A percentile compares a stretch with the other conserved stretches of the same genome.
Conservation (phyloP, 352 stramenopile species). For the Pythium periplocum region DNA sequence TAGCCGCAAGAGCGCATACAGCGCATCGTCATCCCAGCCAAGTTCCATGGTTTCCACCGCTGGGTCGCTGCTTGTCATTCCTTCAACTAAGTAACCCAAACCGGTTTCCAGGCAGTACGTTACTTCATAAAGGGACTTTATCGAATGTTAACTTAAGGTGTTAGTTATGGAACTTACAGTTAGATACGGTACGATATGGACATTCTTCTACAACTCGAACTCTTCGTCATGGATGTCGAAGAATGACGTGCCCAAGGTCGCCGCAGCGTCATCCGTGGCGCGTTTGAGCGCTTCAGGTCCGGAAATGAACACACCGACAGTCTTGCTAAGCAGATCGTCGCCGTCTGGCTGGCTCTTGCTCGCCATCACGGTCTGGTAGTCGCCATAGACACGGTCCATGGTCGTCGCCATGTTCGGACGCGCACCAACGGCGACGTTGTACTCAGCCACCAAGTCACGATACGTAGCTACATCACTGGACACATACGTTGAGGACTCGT, state of each 20-base stretch:
- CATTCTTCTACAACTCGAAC: conserved; percentile 10
- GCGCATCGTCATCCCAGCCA: conserved; percentile 48
- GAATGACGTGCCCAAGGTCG: conserved; percentile 4
- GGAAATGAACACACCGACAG: conserved; percentile 13
- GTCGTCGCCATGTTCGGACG: conserved; percentile 8
- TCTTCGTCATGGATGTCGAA: conserved; percentile 19
- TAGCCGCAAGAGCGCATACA: conserved; percentile 41
- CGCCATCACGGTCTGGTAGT: not conserved
- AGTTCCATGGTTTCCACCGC: no score
- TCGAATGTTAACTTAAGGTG: no score
- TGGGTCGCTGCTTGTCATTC: no score
- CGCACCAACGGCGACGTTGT: conserved; percentile 9
- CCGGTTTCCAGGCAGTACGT: no score
- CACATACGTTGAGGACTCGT: not conserved
- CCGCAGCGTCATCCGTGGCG: conserved; percentile 8
- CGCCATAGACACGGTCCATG: conserved; percentile 5
- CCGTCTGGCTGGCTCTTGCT: not conserved
- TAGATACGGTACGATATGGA: no score
- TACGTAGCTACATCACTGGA: conserved; percentile 9
- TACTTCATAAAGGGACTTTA: no score
- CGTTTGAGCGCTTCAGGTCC: conserved; percentile 14
- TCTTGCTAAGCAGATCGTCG: not conserved
- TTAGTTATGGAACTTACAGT: no score
- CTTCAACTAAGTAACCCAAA: no score
- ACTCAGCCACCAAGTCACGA: conserved; percentile 13